A percentile compares a stretch with the other conserved stretches of the same genome.
These are phyloP conservation scores for Sugiyamaella valdiviana DNA, from an alignment of 805 yeast genomes.

Conservation along the genomic window DNA sequence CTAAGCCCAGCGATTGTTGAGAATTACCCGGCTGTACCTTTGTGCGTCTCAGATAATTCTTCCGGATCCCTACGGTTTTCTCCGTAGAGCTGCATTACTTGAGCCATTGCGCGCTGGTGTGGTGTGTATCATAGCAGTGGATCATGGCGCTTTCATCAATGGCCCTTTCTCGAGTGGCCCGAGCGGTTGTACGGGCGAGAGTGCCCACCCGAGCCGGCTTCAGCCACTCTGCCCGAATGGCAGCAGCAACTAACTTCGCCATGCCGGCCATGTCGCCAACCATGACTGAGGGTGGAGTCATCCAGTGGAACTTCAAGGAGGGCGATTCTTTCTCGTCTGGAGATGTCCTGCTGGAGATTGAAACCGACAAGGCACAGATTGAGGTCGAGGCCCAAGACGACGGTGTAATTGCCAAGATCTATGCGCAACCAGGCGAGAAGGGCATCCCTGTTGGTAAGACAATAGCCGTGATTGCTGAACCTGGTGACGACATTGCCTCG, in stretches of 20 bases:
- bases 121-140: background rate
- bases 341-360: slow-evolving; percentile 94
- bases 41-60: background rate
- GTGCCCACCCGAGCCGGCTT: background rate
- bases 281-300: slow-evolving; percentile 92
- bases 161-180: background rate
- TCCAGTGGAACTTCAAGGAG: slow-evolving; percentile 78
- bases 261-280: slow-evolving; percentile 99
- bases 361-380: slow-evolving; percentile 97
- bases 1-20: background rate
- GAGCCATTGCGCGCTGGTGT: background rate
- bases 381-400: slow-evolving; percentile 96
- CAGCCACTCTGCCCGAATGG: background rate
- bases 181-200: background rate
- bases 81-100: background rate
- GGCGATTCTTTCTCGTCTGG: slow-evolving; percentile 75
- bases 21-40: background rate
- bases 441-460: slow-evolving; percentile 82
- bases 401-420: slow-evolving; percentile 77
- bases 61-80: background rate
- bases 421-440: slow-evolving; percentile 61
- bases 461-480: slow-evolving; percentile 85
- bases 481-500: slow-evolving; percentile 68
- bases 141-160: background rate
- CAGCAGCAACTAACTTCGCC: slow-evolving; percentile 43